Conservation (phyloP, 202 grass and related monocot species). For the Musa balbisiana region DNA sequence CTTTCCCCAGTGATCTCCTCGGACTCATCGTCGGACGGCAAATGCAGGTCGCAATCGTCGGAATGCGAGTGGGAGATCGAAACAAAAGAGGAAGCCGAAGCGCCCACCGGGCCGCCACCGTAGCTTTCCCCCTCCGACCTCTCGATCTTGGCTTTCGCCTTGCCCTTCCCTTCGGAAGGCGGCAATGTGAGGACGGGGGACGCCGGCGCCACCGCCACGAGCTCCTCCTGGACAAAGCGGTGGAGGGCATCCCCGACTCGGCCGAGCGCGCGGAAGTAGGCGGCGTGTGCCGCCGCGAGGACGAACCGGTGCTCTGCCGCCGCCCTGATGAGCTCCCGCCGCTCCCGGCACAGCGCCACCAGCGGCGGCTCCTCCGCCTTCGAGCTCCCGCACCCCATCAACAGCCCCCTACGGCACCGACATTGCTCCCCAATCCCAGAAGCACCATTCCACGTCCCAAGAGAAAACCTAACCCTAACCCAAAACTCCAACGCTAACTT, state of each 20-base stretch:
- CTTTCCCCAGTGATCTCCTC: conserved; percentile 31
- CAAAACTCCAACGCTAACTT: neutral
- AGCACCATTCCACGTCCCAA: neutral
- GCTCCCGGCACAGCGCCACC: conserved; percentile 60
- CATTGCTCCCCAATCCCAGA: neutral
- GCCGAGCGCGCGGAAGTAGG: conserved; percentile 68
- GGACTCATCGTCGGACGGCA: conserved; percentile 27
- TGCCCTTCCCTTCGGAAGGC: conserved; percentile 26
- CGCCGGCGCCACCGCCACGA: conserved; percentile 26
- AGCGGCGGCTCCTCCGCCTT: conserved; percentile 52
- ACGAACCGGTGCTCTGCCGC: conserved; percentile 38
- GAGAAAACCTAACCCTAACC: neutral
- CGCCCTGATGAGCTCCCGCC: conserved; percentile 59
- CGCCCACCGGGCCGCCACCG: neutral
- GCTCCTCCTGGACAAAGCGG: conserved; percentile 57
- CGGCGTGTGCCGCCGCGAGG: conserved; percentile 56
- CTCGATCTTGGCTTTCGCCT: conserved; percentile 19
- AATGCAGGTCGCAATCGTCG: conserved; percentile 44
- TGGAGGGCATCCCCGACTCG: conserved; percentile 72
- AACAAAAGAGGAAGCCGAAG: conserved; percentile 7
- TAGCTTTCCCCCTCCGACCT: conserved; percentile 8
- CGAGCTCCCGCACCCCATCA: conserved; percentile 82
- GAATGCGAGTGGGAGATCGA: conserved; percentile 41
- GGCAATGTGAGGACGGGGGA: conserved; percentile 65
- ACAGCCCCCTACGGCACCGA: neutral